Evolutionary conservation across 768 basidiomycete species (phyloP), one percentile per base, ranked within the genome.

Genomic region (Termitomyces sp.): DNA sequence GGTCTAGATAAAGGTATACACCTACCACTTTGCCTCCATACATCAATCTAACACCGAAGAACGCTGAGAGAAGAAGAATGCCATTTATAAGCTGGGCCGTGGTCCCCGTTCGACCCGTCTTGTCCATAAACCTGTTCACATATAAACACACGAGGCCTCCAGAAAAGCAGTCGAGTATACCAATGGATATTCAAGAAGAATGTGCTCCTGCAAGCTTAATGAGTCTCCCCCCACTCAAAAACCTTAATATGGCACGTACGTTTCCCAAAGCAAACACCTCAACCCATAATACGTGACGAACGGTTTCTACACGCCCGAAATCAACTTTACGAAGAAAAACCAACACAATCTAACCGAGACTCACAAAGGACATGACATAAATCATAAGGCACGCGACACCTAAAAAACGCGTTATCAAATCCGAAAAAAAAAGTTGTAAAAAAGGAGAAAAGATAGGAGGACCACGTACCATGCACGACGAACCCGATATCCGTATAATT

Each of bases 131-230:
- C 84, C 87, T 89, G 48, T 25, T 12, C 52, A 13, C 40, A 7
- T 12, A 18, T 53, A 5, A 42, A 5, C 7, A 11, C 18, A 33
- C n/a, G 3, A 31, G 22, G 11, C 33, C 3, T 7, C n/a, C n/a
- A n/a, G 10, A 35, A 35, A 25, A 31, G 1, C 13, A 7, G 43
- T 13, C 1, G 1, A 9, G 66, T 75, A 56, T 60, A 92, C 91
- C 91, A 94, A 58, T 94, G 91, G 52, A 90, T 83, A 62, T 96
- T 89, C 58, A 96, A 74, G 71, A 95, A 93, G 54, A 93, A 81
- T 0, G 93, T 95, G 72, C 86, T 89, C 72, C 84, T 86, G 56
- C 16, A 41, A 33, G 0, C 39, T 15, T 47, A 43, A 9, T 16
- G 9, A 10, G 12, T 6, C 20, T n/a, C 29, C 11, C 16, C 41